Base-by-base conservation (phyloP, 1,284 basidiomycete genomes). In the Puccinia novopanici region DNA sequence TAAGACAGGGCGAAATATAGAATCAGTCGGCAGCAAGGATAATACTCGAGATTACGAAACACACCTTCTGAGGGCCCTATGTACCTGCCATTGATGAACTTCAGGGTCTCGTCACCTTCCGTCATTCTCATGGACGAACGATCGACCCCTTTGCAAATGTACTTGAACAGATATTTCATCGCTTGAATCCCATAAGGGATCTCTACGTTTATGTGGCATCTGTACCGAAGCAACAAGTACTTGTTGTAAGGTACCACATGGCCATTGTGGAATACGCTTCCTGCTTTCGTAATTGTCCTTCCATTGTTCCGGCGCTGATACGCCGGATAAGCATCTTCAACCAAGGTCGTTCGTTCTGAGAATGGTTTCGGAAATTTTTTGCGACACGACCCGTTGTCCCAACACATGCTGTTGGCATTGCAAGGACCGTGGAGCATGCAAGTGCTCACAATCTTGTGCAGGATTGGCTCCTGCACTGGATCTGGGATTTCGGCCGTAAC, bases 81-180 rank as follows among this genome's bases (percentile, higher is more conserved):
- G 83, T 12, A 52, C 63, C 1, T n/a, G n/a, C n/a, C n/a, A n/a
- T n/a, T n/a, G n/a, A n/a, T n/a, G n/a, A n/a, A n/a, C n/a, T n/a
- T n/a, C n/a, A n/a, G n/a, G n/a, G n/a, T n/a, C n/a, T n/a, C n/a
- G n/a, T n/a, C n/a, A n/a, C n/a, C n/a, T n/a, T 57, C 13, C 6
- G 57, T 52, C 10, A 63, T 48, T 30, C 68, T 54, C 10, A 88
- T 57, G 4, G 86, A 84, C 0, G 84, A 84, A 0, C 84, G 83
- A 82, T 89, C 88, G 34, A 82, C 76, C 0, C 89, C 89, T 81
- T 89, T 89, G 84, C 86, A 86, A 5, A 86, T 79, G 81, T 89
- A 89, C 81, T 89, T 88, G n/a, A n/a, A n/a, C n/a, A n/a, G n/a
- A n/a, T n/a, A n/a, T n/a, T n/a, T n/a, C n/a, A n/a, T n/a, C n/a